Base-by-base conservation (phyloP, 805 yeast genomes). In the Candida succiphila region DNA sequence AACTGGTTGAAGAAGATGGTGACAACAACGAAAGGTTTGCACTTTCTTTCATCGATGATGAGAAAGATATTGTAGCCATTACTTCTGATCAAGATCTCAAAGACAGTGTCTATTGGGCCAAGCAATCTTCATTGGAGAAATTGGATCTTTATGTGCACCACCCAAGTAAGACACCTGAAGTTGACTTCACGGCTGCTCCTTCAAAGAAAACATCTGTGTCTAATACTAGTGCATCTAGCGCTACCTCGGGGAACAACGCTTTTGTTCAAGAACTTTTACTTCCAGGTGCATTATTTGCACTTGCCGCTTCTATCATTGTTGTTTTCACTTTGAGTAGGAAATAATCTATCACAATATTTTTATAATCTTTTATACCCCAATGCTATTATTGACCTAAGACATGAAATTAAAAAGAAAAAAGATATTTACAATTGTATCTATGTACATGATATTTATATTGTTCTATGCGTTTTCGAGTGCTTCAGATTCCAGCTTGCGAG, bases 41-140 rank as follows among this genome's bases (percentile, higher is more conserved):
- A 1, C 69, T 85, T 33, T 77, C 87, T 36, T 85, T 85, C 43
- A 52, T 77, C 21, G 95, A 86, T 47, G 94, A 85, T 46, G 95
- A 86, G 46, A 81, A 83, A 12, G 95, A 86, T 49, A 59, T 79
- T 12, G 83, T 86, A 17, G 76, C 85, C 1, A 72, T 86, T 25
- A 80, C 92, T 0, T 69, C 81, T 3, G 81, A 79, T 45, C 69
- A 68, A 45, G 95, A 86, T 49, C 65, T 86, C 37, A 48, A 62
- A 16, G 94, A 85, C 42, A 84, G 94, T 50, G 74, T 80, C n/a
- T 53, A 56, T 32, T 66, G 79, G 27, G 65, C 78, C 42, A 61
- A 60, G 34, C 61, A 55, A 33, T 48, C 69, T 22, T 60, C 65
- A 7, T 52, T 59, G 28, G 78, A 72, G 26, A 80, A 81, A 52